Base-by-base conservation (phyloP, 148 eudicot species). In the Gaultheria prostrata region DNA sequence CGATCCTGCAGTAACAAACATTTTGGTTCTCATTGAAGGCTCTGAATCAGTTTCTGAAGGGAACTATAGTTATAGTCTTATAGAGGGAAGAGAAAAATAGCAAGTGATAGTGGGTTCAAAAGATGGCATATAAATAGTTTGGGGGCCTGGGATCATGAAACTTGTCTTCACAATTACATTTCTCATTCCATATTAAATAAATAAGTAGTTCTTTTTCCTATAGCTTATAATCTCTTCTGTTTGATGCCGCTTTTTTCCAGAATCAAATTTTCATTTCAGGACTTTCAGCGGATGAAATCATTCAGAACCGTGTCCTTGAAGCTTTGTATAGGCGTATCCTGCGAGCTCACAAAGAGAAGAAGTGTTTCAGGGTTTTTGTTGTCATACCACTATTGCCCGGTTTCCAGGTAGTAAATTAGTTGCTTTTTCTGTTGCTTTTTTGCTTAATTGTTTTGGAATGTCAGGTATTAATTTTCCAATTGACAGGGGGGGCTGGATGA, bases 231-330 rank as follows among this genome's bases (percentile, higher is more conserved):
- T 17, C 46, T 26, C 9, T 51, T 54, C 82, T 32, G 32, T 67
- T 59, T 53, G 82, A 75, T 82, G 83, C 79, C 69, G 63, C 84
- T 83, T 90, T 79, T 83, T 88, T 87, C 80, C 93, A 97, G 99
- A 97, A 97, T 87, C 99, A 97, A 79, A 94, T 97, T 90, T 97
- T 97, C 91, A 97, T 97, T 76, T 97, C 99, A 85, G 99, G 99
- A 39, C 95, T 97, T 85, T 89, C 94, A 76, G 97, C 94, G 81
- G 98, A 97, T 86, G 99, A 94, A 76, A 89, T 86, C 67, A 97
- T 97, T 86, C 91, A 86, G 76, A 94, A 94, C 80, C 95, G 99
- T 77, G 94, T 97, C 65, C 87, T 94, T 81, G 95, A 97, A 81
- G 88, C 98, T 56, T 82, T 97, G 78, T 90, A 93, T 85, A 88